Evolutionary conservation across 2,329 filamentous ascomycete species (phyloP).

Genomic region (Sphaerulina populicola): DNA sequence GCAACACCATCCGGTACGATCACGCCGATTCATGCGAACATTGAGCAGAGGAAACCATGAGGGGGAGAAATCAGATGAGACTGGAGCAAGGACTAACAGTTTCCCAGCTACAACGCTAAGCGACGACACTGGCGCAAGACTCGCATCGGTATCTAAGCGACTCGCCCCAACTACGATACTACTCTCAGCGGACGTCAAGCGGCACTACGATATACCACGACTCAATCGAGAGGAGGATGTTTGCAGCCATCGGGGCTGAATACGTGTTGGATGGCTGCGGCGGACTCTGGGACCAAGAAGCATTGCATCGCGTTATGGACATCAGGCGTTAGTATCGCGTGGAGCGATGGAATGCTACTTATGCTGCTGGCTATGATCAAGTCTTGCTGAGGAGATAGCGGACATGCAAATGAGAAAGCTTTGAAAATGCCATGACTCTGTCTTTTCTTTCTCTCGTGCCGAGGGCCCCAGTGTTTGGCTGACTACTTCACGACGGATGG

Average conservation of each 20-base stretch:
- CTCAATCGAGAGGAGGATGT: constrained; percentile 10
- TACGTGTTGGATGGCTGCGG: constrained; percentile 2
- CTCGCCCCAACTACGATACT: constrained; percentile 34
- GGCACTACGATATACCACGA: constrained; percentile 8
- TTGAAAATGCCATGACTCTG: constrained; percentile 9
- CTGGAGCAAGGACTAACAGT: constrained; percentile 6
- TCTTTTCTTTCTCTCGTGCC: background rate
- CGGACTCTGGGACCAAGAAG: constrained; percentile 11
- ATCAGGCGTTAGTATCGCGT: constrained; percentile 15
- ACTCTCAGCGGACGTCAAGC: constrained; percentile 15
- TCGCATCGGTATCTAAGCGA: constrained; percentile 89
- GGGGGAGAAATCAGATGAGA: background rate
- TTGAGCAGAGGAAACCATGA: background rate
- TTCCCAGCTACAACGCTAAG: constrained; percentile 95
- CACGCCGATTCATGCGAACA: background rate
- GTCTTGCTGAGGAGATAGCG: constrained; percentile 19
- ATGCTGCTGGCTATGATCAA: constrained; percentile 10
- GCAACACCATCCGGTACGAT: constrained; percentile 97
- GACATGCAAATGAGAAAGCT: constrained; percentile 21
- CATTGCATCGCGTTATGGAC: constrained; percentile 12
- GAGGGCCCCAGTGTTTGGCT: background rate
- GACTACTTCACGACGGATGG: too few relatives aligned
- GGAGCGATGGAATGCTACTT: constrained; percentile 16
- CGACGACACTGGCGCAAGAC: constrained; percentile 99
- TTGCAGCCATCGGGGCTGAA: constrained; percentile 1